Evolutionary conservation across 1,284 basidiomycete species (phyloP).

Genomic region (Heimioporus punctisporus): DNA sequence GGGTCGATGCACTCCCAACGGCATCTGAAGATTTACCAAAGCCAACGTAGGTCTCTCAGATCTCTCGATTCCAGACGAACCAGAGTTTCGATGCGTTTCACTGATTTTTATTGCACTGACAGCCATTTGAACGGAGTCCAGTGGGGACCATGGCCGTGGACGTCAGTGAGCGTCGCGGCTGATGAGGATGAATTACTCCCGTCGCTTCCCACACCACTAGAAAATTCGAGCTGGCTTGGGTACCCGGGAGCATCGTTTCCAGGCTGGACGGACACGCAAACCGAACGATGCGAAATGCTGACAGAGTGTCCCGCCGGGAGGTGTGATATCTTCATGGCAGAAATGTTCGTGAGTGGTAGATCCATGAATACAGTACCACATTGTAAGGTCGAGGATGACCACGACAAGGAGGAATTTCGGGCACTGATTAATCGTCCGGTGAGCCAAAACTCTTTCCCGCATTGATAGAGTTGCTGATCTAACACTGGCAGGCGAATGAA

Average conservation of each 20-base stretch:
- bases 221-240: no score
- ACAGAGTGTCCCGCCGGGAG: constrained; percentile 24
- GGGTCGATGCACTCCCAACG: no score
- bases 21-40: no score
- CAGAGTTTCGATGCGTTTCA: no score
- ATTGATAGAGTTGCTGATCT: not conserved
- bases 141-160: no score
- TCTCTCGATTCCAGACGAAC: no score
- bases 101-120: no score
- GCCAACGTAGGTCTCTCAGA: no score
- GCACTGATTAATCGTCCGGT: constrained; percentile 20
- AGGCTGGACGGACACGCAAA: constrained; percentile 54
- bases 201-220: no score
- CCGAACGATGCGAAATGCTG: constrained; percentile 43
- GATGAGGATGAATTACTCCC: no score
- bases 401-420: constrained; percentile 39
- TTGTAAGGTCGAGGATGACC: constrained; percentile 16
- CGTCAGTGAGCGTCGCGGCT: no score
- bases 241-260: constrained; percentile 55
- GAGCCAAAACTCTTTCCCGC: constrained; percentile 4
- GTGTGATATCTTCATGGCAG: constrained; percentile 41
- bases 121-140: no score
- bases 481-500: constrained; percentile 32
- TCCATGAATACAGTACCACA: constrained; percentile 27
- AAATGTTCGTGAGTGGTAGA: constrained; percentile 40